phyloP scores from a whole-genome alignment of 257 asterid genomes.

The Ilex asprella region DNA sequence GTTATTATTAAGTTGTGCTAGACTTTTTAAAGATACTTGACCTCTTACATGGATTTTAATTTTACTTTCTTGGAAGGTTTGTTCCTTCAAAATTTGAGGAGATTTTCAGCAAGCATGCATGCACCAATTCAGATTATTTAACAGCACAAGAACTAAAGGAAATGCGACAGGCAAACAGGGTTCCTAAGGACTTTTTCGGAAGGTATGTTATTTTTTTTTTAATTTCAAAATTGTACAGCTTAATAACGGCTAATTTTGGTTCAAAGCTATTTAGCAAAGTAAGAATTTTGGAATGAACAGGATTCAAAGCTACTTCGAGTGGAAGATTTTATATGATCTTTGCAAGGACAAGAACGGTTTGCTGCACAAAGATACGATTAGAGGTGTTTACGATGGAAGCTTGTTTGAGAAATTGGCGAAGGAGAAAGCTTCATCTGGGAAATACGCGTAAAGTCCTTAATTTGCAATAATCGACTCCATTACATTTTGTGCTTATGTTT shows the following conservation, averaged over 20 bases:
- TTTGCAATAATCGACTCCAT: not conserved
- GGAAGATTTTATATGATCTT: conserved; percentile 59
- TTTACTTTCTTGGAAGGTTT: conserved; percentile 32
- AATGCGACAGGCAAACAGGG: conserved; percentile 53
- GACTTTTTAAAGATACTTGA: not conserved
- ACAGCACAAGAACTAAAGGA: conserved; percentile 50
- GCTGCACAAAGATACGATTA: conserved; percentile 47
- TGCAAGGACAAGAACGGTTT: conserved; percentile 68
- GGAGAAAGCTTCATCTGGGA: conserved; percentile 20
- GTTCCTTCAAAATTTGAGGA: conserved; percentile 61
- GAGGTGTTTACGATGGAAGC: conserved; percentile 74
- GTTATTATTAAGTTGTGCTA: no score
- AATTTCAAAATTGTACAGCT: not conserved
- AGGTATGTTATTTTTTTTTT: conserved; percentile 30
- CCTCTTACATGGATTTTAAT: no score
- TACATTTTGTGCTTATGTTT: no score
- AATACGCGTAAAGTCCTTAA: conserved; percentile 38
- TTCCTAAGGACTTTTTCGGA: conserved; percentile 65
- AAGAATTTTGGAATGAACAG: conserved; percentile 19
- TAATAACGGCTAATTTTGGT: no score
- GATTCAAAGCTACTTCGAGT: conserved; percentile 59
- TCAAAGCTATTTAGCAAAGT: not conserved
- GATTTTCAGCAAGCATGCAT: conserved; percentile 53
- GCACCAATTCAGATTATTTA: conserved; percentile 32
- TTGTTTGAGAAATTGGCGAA: conserved; percentile 62